Evolutionary conservation across 2,329 filamentous ascomycete genomes (phyloP).

Genomic region (Nigrograna mackinnonii): DNA sequence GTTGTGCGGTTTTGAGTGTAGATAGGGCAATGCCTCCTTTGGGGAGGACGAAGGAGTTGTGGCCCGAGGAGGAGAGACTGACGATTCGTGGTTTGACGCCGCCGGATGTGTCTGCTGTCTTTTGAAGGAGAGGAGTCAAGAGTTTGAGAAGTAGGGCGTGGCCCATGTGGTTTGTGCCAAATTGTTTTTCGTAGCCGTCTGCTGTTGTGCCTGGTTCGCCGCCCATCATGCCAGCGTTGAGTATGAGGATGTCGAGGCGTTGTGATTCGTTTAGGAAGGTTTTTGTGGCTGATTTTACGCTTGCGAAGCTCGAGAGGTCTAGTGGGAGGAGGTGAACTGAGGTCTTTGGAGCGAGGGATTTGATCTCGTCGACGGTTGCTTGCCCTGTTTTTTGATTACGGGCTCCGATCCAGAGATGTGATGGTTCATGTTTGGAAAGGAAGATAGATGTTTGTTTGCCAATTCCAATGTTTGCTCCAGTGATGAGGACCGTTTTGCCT

Average conservation of each 20-base stretch:
- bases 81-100: slow-evolving; percentile 47
- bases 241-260: slow-evolving; percentile 45
- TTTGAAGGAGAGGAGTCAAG: slow-evolving; percentile 40
- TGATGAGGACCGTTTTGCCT: slow-evolving; percentile 23
- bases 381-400: slow-evolving; percentile 20
- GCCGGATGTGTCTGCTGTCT: slow-evolving; percentile 27
- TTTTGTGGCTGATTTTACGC: slow-evolving; percentile 14
- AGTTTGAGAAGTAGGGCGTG: slow-evolving; percentile 47
- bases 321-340: slow-evolving; percentile 1
- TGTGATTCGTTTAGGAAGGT: slow-evolving; percentile 10
- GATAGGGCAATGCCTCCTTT: neutral
- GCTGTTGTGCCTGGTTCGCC: slow-evolving; percentile 30
- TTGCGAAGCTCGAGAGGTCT: slow-evolving; percentile 16
- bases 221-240: slow-evolving; percentile 45
- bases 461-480: slow-evolving; percentile 44
- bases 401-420: slow-evolving; percentile 44
- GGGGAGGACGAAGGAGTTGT: neutral
- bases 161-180: slow-evolving; percentile 51
- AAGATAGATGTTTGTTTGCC: slow-evolving; percentile 45
- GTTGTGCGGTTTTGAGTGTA: neutral
- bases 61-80: slow-evolving; percentile 3
- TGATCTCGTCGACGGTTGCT: slow-evolving; percentile 5
- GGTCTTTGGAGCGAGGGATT: slow-evolving; percentile 4
- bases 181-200: slow-evolving; percentile 50
- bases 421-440: slow-evolving; percentile 45